A percentile compares a stretch with the other conserved stretches of the same genome.
Evolutionary conservation across 2,329 filamentous ascomycete species (phyloP).

Genomic region (Bipolaris bicolor): DNA sequence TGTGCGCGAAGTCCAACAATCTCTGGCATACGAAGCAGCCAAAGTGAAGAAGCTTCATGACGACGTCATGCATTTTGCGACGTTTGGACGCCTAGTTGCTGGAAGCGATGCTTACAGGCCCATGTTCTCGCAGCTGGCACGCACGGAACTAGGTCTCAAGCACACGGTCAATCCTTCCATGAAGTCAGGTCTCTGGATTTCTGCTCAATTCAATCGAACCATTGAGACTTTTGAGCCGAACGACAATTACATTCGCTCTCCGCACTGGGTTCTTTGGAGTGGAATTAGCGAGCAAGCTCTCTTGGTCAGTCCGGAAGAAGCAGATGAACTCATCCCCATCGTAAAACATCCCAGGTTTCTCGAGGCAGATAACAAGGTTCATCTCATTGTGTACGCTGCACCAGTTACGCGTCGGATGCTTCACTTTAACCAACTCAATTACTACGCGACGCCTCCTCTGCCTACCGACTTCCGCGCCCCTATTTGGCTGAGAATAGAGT

Average conservation of each 20-base stretch:
- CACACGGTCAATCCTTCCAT: constrained; percentile 24
- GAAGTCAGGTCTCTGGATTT: constrained; percentile 47
- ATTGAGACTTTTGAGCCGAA: constrained; percentile 49
- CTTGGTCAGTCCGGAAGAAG: constrained; percentile 68
- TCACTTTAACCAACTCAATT: constrained; percentile 62
- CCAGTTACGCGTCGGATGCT: constrained; percentile 67
- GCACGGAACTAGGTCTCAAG: constrained; percentile 49
- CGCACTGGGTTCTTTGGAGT: constrained; percentile 69
- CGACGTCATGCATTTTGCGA: constrained; percentile 55
- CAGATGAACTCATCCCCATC: constrained; percentile 59
- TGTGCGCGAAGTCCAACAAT: constrained; percentile 61
- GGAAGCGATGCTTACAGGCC: constrained; percentile 49
- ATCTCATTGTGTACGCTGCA: constrained; percentile 64
- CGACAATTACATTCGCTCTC: constrained; percentile 56
- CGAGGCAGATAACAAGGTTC: constrained; percentile 28
- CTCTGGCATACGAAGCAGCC: constrained; percentile 49
- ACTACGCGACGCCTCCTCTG: constrained; percentile 59
- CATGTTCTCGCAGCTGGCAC: constrained; percentile 52
- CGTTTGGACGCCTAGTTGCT: constrained; percentile 53
- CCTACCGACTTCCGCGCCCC: constrained; percentile 54
- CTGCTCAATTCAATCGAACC: constrained; percentile 58
- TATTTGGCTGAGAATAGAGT: constrained; percentile 61
- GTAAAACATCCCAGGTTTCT: constrained; percentile 37
- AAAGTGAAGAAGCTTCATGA: constrained; percentile 56
- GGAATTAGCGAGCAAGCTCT: constrained; percentile 56